These are phyloP conservation scores for Daldinia sp. DNA, from an alignment of 2,329 filamentous ascomycete genomes.

Conservation along the genomic window DNA sequence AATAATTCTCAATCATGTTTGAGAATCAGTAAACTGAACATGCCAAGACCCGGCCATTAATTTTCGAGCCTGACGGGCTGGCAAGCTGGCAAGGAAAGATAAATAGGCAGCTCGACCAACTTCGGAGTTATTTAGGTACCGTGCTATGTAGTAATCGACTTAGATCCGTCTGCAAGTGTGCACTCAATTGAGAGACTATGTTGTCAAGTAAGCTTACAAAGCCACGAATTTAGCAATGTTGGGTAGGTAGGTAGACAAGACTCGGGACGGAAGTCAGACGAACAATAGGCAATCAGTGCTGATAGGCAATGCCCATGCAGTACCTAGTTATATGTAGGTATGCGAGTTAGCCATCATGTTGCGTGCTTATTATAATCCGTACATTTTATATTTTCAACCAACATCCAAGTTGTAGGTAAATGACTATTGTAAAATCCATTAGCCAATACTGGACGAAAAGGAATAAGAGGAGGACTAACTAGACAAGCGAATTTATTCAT, in stretches of 20 bases:
- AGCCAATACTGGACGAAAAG: neutral
- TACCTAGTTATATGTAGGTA: too few relatives aligned
- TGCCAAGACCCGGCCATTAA: too few relatives aligned
- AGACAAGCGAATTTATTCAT: neutral
- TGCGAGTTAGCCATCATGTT: too few relatives aligned
- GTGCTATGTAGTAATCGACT: neutral
- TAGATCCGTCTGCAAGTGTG: constrained; percentile 1
- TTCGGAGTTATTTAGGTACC: constrained; percentile 1
- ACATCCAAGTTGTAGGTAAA: too few relatives aligned
- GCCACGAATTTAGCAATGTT: neutral
- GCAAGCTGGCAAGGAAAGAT: constrained; percentile 7
- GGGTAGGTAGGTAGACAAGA: too few relatives aligned
- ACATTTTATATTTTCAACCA: neutral
- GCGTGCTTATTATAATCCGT: too few relatives aligned
- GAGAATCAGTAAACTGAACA: too few relatives aligned
- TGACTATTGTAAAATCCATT: neutral
- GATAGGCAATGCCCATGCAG: too few relatives aligned
- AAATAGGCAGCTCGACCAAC: constrained; percentile 1
- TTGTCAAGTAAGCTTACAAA: constrained; percentile 1
- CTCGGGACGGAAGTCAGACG: neutral
- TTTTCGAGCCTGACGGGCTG: too few relatives aligned
- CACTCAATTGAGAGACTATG: neutral
- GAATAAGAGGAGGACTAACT: neutral
- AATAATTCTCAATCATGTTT: too few relatives aligned
- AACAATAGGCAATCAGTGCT: neutral